These are phyloP conservation scores for Globisporangium barbulae DNA, from an alignment of 352 stramenopile species.

Conservation along the genomic window DNA sequence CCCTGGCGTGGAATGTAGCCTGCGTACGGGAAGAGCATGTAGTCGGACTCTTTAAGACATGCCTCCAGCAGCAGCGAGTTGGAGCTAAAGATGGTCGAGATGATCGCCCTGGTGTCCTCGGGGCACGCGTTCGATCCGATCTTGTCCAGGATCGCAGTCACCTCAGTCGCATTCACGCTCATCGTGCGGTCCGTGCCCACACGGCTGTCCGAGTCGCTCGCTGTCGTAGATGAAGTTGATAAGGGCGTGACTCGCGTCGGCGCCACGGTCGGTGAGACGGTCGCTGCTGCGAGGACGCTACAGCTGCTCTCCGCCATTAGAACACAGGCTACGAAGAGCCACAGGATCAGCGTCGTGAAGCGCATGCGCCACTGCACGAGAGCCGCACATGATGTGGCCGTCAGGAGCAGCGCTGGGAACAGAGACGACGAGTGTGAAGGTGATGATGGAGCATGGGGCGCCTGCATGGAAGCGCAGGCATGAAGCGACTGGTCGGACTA, in stretches of 20 bases:
- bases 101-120: conserved; percentile 4
- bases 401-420: background rate
- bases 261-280: background rate
- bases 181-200: background rate
- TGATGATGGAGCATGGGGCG: too few species aligned
- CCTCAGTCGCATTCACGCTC: conserved; percentile 2
- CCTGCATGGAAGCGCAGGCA: conserved; percentile 3
- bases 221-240: background rate
- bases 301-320: background rate
- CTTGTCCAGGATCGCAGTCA: conserved; percentile 4
- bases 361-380: background rate
- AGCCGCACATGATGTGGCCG: background rate
- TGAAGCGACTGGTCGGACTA: background rate
- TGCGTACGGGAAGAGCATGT: conserved; percentile 21
- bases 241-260: background rate
- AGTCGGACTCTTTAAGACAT: conserved; percentile 23
- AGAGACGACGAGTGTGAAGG: background rate
- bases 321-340: background rate
- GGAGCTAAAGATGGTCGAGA: conserved; percentile 19
- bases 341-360: background rate
- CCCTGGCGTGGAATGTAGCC: conserved; percentile 17
- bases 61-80: conserved; percentile 24
- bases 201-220: background rate
- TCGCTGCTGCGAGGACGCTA: background rate
- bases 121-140: conserved; percentile 16